Evolutionary conservation across 345 rosid genomes (phyloP).

Genomic region (Populus nigra): DNA sequence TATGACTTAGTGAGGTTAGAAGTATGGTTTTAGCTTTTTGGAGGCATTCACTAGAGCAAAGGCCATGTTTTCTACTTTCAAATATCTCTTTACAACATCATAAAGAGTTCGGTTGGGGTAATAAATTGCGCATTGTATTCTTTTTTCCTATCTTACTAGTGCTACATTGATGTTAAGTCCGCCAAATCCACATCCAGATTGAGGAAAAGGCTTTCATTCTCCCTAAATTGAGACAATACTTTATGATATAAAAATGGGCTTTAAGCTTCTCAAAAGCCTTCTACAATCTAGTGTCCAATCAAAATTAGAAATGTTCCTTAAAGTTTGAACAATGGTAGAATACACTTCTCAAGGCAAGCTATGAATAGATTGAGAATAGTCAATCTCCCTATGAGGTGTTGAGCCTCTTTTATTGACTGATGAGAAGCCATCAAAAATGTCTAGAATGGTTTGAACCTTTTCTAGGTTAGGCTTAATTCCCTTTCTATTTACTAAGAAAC

Average conservation of each 20-base stretch:
- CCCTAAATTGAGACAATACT: background rate
- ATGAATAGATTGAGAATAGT: no score
- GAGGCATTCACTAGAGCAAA: background rate
- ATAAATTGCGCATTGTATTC: background rate
- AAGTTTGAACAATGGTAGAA: no score
- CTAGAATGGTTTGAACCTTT: no score
- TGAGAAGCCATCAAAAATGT: no score
- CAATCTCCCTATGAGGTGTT: no score
- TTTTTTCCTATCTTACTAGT: background rate
- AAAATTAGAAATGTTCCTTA: no score
- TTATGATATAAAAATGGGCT: background rate
- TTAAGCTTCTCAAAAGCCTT: no score
- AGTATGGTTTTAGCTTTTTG: background rate
- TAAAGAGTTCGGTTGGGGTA: accelerated
- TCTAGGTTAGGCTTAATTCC: no score
- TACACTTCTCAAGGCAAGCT: no score
- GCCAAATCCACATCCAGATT: accelerated
- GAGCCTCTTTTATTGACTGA: no score
- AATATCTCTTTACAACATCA: background rate
- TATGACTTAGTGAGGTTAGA: background rate
- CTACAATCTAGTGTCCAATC: no score
- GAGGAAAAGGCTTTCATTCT: background rate
- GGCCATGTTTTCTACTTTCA: background rate
- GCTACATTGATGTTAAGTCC: background rate
- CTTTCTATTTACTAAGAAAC: no score